Conservation (phyloP, 2,329 filamentous ascomycete genomes). For the Sphaceloma murrayae region DNA sequence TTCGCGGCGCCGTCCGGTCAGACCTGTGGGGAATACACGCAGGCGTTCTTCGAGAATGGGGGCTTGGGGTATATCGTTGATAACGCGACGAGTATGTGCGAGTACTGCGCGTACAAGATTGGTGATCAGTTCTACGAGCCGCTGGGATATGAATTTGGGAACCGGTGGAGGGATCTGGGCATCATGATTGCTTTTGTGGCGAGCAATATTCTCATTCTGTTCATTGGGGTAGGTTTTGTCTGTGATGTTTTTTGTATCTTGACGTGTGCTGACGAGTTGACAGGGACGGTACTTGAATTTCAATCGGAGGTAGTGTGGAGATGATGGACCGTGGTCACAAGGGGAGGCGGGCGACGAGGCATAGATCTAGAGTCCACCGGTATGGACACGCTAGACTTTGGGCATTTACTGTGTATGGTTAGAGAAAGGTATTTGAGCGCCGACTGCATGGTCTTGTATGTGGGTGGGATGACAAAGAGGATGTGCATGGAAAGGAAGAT, state of each 20-base stretch:
- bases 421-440: too few species aligned
- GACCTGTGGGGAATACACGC: slow-evolving; percentile 69
- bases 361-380: too few species aligned
- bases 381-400: too few species aligned
- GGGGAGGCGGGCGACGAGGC: too few species aligned
- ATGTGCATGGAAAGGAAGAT: not conserved
- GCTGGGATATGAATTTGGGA: slow-evolving; percentile 55
- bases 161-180: slow-evolving; percentile 74
- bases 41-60: slow-evolving; percentile 56
- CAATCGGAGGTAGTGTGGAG: slow-evolving; percentile 32
- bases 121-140: slow-evolving; percentile 71
- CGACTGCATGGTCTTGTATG: not conserved
- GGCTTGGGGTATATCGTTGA: slow-evolving; percentile 62
- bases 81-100: slow-evolving; percentile 56
- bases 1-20: slow-evolving; percentile 58
- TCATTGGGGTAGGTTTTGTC: slow-evolving; percentile 42
- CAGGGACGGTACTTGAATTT: slow-evolving; percentile 38
- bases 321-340: too few species aligned
- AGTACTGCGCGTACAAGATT: slow-evolving; percentile 72
- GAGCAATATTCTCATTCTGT: slow-evolving; percentile 61
- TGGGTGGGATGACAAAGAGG: not conserved
- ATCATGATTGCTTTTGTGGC: slow-evolving; percentile 68
- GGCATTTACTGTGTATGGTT: too few species aligned
- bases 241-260: not conserved
- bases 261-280: slow-evolving; percentile 18